phyloP scores from a whole-genome alignment of 202 grass and related monocot species.

The Setaria italica region DNA sequence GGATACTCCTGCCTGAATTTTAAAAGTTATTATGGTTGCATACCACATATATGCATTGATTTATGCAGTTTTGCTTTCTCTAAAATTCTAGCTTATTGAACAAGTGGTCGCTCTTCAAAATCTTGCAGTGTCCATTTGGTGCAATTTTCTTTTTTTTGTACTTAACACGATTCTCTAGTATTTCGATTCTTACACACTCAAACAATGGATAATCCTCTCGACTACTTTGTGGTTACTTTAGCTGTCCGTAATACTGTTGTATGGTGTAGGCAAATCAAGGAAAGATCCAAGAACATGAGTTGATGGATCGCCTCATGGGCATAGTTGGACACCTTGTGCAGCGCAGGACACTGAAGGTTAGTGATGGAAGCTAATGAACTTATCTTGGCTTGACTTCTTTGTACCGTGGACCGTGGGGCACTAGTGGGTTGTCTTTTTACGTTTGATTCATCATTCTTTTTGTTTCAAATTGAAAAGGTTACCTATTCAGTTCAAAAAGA shows the following conservation, averaged over 20 bases:
- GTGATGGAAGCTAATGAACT: slow-evolving; percentile 36
- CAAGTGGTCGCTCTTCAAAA: slow-evolving; percentile 5
- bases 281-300: slow-evolving; percentile 84
- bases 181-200: not conserved
- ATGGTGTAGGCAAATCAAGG: slow-evolving; percentile 75
- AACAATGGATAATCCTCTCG: slow-evolving; percentile 30
- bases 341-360: slow-evolving; percentile 93
- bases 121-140: slow-evolving; percentile 17
- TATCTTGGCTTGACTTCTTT: slow-evolving; percentile 37
- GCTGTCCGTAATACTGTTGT: slow-evolving; percentile 42
- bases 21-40: not conserved
- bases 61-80: slow-evolving; percentile 5
- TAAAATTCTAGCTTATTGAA: slow-evolving; percentile 33
- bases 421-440: not conserved
- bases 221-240: not conserved
- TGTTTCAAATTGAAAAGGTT: slow-evolving; percentile 6
- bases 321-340: slow-evolving; percentile 96
- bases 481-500: not conserved
- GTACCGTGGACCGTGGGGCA: slow-evolving; percentile 6
- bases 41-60: not conserved
- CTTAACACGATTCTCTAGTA: not conserved
- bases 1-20: slow-evolving; percentile 3
- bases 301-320: slow-evolving; percentile 91
- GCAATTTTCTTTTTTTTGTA: slow-evolving; percentile 22
- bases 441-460: not conserved